phyloP scores from a whole-genome alignment of 2,329 filamentous ascomycete species.

The Verticillium longisporum region DNA sequence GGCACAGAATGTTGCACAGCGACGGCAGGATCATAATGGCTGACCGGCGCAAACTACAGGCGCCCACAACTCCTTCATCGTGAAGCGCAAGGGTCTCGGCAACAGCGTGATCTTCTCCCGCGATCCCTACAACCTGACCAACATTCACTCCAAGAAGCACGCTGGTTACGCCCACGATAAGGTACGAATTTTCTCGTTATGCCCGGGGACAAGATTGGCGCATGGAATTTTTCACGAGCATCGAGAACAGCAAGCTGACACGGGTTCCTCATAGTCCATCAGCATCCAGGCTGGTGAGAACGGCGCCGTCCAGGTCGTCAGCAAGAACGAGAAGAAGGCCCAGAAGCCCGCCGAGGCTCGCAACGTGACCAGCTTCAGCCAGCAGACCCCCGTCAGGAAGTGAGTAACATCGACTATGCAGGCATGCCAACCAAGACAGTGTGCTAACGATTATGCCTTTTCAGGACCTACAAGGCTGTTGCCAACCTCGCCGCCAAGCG shows the following conservation, averaged over 20 bases:
- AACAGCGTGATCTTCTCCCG: conserved; percentile 79
- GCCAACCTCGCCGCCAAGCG: conserved; percentile 76
- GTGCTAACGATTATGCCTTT: background rate
- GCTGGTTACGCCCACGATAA: conserved; percentile 91
- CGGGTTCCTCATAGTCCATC: conserved; percentile 57
- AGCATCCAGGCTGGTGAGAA: conserved; percentile 70
- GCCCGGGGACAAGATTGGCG: background rate
- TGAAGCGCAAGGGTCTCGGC: conserved; percentile 77
- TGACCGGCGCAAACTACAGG: conserved; percentile 42
- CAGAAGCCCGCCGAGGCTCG: conserved; percentile 67
- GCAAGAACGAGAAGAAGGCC: conserved; percentile 71
- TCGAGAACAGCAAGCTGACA: conserved; percentile 11
- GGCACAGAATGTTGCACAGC: background rate
- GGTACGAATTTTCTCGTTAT: conserved; percentile 43
- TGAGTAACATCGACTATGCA: conserved; percentile 11
- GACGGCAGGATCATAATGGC: background rate
- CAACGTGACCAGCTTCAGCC: conserved; percentile 61
- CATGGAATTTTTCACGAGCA: conserved; percentile 4
- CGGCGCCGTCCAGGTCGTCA: conserved; percentile 71
- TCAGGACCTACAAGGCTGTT: conserved; percentile 81
- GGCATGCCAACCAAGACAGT: background rate
- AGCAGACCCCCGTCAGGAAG: conserved; percentile 71
- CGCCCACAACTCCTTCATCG: conserved; percentile 81
- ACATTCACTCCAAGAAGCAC: conserved; percentile 90
- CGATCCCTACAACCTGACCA: conserved; percentile 88